Evolutionary conservation across 1,284 basidiomycete genomes (phyloP).

Genomic region (Phellopilus nigrolimitatus): DNA sequence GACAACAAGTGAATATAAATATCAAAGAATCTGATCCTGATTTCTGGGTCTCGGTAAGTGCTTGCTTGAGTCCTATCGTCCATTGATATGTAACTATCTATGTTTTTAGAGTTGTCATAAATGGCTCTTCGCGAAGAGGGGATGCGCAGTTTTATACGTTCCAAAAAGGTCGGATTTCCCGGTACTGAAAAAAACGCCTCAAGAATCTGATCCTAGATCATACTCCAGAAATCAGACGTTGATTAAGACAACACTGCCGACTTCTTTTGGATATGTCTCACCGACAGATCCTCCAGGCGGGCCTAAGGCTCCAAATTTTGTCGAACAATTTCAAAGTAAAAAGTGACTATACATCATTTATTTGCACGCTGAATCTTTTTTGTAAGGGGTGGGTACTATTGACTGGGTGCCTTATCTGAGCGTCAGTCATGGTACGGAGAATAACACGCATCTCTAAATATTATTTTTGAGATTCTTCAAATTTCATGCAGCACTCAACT

Average conservation of each 20-base stretch:
- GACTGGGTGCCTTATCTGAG: slow-evolving; percentile 55
- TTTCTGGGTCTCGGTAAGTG: slow-evolving; percentile 72
- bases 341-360: slow-evolving; percentile 21
- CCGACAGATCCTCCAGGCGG: slow-evolving; percentile 25
- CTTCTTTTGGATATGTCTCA: slow-evolving; percentile 55
- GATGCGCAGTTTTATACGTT: slow-evolving; percentile 72
- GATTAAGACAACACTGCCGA: slow-evolving; percentile 73
- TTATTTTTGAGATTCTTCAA: too few species aligned
- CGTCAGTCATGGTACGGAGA: slow-evolving; percentile 13
- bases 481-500: slow-evolving; percentile 56
- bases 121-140: slow-evolving; percentile 75
- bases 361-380: neutral
- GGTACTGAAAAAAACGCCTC: slow-evolving; percentile 6
- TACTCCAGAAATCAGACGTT: slow-evolving; percentile 69
- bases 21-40: slow-evolving; percentile 59
- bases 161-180: slow-evolving; percentile 56
- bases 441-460: too few species aligned
- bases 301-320: slow-evolving; percentile 41
- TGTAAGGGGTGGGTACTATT: slow-evolving; percentile 63
- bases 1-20: slow-evolving; percentile 46
- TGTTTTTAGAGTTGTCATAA: slow-evolving; percentile 72
- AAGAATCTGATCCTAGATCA: too few species aligned
- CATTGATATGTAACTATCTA: too few species aligned
- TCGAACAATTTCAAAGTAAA: slow-evolving; percentile 55
- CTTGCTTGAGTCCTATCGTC: too few species aligned